Percentiles rank a stretch among this genome's conserved stretches.
These are phyloP conservation scores for Rhynchospora tenuis DNA, from an alignment of 176 grass and related monocot species.

Conservation along the genomic window DNA sequence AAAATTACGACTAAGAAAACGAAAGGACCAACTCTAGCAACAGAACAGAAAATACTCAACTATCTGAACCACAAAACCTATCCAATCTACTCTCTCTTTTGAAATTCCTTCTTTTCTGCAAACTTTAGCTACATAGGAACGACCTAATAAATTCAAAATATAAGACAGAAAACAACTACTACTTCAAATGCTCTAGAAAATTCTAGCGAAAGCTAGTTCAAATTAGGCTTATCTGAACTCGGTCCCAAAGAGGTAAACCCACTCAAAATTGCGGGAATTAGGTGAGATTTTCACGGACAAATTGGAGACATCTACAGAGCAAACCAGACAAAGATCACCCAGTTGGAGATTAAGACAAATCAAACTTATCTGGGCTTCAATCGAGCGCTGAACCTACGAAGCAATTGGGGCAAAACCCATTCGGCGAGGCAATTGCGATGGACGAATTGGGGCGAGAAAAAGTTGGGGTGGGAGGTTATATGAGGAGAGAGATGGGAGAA, in stretches of 20 bases:
- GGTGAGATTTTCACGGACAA: background rate
- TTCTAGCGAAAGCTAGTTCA: background rate
- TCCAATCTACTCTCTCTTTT: background rate
- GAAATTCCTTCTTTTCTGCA: background rate
- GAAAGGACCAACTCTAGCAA: background rate
- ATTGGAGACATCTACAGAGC: too few relatives aligned
- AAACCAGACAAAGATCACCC: background rate
- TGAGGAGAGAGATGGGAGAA: background rate
- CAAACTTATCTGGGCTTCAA: slow-evolving; percentile 19
- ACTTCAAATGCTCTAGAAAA: background rate
- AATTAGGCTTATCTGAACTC: background rate
- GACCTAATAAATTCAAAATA: background rate
- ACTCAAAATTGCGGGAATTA: background rate
- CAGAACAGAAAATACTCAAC: background rate
- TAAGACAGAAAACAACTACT: background rate
- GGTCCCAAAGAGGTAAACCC: background rate
- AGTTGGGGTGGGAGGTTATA: background rate
- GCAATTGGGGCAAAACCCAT: slow-evolving; percentile 4
- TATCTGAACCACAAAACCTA: background rate
- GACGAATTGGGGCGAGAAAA: background rate
- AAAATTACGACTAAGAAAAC: background rate
- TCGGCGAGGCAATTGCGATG: background rate
- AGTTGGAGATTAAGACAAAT: background rate
- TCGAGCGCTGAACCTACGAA: background rate
- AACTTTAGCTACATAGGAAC: background rate